These are phyloP conservation scores for Ustilago vetiveriae DNA, from an alignment of 1,284 basidiomycete genomes.

Conservation along the genomic window DNA sequence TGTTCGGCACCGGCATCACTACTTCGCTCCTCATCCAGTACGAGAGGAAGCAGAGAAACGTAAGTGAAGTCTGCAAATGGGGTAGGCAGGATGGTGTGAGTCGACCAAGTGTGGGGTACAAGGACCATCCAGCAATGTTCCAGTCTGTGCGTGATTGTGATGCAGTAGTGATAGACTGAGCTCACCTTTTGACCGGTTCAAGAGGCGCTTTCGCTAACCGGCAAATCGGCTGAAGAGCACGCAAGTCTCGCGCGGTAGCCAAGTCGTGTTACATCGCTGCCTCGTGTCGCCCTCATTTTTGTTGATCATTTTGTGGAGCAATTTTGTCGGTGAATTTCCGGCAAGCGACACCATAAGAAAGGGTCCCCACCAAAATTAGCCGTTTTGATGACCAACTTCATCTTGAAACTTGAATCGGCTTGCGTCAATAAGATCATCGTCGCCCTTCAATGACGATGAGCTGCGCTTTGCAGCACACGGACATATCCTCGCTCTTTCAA, in stretches of 20 bases:
- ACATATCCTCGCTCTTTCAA: neutral
- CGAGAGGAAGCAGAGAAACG: neutral
- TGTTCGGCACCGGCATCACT: constrained; percentile 29
- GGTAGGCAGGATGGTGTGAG: no score
- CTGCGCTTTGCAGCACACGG: no score
- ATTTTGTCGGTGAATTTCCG: constrained; percentile 5
- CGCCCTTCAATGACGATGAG: neutral
- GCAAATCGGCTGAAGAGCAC: no score
- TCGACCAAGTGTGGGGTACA: no score
- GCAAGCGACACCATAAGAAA: neutral
- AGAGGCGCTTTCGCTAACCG: no score
- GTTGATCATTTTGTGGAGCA: constrained; percentile 19
- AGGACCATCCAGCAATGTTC: no score
- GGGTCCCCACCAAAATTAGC: constrained; percentile 7
- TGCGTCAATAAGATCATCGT: neutral
- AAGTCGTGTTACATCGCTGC: neutral
- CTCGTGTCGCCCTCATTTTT: neutral
- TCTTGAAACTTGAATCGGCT: neutral
- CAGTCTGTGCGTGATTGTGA: constrained; percentile 16
- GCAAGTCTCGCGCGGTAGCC: constrained; percentile 28
- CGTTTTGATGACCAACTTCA: no score
- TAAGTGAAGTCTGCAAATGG: no score
- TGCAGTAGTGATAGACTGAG: neutral
- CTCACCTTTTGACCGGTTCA: no score
- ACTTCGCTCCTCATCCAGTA: neutral